Percentiles rank a stretch among this genome's conserved stretches.
phyloP scores from a whole-genome alignment of 2,329 filamentous ascomycete species.

The Penicillium expansum region DNA sequence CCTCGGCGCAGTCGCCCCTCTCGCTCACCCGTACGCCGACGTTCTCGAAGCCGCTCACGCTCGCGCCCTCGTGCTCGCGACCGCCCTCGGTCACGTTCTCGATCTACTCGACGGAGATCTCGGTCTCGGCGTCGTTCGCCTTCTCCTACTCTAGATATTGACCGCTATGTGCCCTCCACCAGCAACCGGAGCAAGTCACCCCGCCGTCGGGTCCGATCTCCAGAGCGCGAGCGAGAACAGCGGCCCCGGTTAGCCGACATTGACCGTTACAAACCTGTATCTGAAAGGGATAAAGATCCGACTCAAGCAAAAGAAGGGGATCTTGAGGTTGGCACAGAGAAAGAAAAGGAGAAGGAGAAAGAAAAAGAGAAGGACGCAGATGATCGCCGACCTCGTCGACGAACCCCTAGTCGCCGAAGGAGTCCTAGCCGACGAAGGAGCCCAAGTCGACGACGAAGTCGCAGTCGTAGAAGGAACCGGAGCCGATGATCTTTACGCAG shows the following conservation, averaged over 20 bases:
- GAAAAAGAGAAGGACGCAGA: conserved; percentile 24
- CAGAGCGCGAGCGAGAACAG: conserved; percentile 35
- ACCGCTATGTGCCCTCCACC: conserved; percentile 44
- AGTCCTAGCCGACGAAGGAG: conserved; percentile 20
- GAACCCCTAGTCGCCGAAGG: conserved; percentile 19
- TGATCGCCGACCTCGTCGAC: conserved; percentile 19
- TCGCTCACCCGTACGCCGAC: conserved; percentile 24
- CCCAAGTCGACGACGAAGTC: conserved; percentile 15
- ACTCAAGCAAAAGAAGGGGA: conserved; percentile 21
- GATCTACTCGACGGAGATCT: conserved; percentile 29
- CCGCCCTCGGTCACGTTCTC: conserved; percentile 19
- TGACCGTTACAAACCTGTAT: conserved; percentile 47
- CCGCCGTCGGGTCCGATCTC: conserved; percentile 38
- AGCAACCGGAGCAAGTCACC: conserved; percentile 43
- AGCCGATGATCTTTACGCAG: conserved; percentile 20
- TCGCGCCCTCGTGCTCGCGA: conserved; percentile 14
- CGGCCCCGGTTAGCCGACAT: conserved; percentile 38
- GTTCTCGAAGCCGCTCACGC: conserved; percentile 14
- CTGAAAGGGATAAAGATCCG: conserved; percentile 29
- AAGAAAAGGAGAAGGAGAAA: conserved; percentile 12
- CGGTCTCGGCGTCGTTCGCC: conserved; percentile 33
- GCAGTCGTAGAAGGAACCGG: conserved; percentile 18
- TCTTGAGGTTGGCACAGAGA: not conserved
- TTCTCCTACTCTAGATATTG: conserved; percentile 40
- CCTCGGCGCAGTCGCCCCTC: conserved; percentile 26